Evolutionary conservation across 371 early-diverging fungal species (phyloP).

Genomic region (Rhizopus arrhizus): DNA sequence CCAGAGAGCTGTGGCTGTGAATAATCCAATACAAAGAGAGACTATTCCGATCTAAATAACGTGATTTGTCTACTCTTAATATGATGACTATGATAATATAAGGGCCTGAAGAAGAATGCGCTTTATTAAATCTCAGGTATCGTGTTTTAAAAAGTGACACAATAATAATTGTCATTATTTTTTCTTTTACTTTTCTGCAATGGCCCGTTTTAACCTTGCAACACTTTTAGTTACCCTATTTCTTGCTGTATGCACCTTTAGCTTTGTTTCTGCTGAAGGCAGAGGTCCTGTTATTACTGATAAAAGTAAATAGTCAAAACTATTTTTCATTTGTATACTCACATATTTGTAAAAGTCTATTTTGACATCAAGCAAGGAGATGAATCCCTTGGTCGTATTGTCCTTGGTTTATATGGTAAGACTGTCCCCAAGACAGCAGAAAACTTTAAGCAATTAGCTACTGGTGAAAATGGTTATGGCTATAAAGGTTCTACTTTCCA

Average conservation of each 20-base stretch:
- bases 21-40: too few relatives aligned
- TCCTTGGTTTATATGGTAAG: constrained; percentile 78
- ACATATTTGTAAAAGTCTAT: constrained; percentile 58
- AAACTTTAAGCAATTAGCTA: constrained; percentile 89
- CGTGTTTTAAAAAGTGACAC: background rate
- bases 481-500: constrained; percentile 90
- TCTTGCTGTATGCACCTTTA: constrained; percentile 39
- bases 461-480: constrained; percentile 75
- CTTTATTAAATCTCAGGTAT: background rate
- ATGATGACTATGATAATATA: too few relatives aligned
- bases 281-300: constrained; percentile 47
- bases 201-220: constrained; percentile 44
- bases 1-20: too few relatives aligned
- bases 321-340: background rate
- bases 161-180: constrained; percentile 9
- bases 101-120: too few relatives aligned
- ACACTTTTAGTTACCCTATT: constrained; percentile 34
- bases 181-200: constrained; percentile 23
- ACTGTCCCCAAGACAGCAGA: constrained; percentile 82
- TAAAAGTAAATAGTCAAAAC: constrained; percentile 32
- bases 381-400: constrained; percentile 78
- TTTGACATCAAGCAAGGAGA: constrained; percentile 90
- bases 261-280: constrained; percentile 44
- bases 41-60: too few relatives aligned
- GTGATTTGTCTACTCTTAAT: too few relatives aligned